These are phyloP conservation scores for Euclidium syriacum DNA, from an alignment of 345 rosid species.

Conservation along the genomic window DNA sequence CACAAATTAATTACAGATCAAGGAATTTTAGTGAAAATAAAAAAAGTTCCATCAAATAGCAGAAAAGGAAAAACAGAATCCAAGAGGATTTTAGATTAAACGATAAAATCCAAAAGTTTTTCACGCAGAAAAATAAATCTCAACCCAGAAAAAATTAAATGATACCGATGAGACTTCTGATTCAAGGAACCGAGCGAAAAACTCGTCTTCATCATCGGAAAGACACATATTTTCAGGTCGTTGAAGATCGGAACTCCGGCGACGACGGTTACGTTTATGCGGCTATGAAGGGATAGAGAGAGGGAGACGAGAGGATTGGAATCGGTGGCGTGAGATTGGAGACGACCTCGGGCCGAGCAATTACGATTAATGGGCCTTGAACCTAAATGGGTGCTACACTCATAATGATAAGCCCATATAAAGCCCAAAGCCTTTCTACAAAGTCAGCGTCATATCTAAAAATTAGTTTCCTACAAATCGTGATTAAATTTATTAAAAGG, in stretches of 20 bases:
- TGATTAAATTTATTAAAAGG: too few species aligned
- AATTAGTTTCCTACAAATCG: neutral
- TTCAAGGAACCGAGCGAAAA: slow-evolving; percentile 66
- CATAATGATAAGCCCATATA: neutral
- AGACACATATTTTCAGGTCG: slow-evolving; percentile 33
- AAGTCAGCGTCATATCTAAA: neutral
- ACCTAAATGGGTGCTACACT: neutral
- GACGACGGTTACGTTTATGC: slow-evolving; percentile 3
- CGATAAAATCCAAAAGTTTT: neutral
- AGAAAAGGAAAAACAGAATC: neutral
- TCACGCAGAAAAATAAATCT: neutral
- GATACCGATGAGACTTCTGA: slow-evolving; percentile 61
- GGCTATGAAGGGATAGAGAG: slow-evolving; percentile 18
- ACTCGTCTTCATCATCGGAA: slow-evolving; percentile 68
- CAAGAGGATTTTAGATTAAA: neutral
- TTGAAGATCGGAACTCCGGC: slow-evolving; percentile 25
- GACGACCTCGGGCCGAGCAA: neutral
- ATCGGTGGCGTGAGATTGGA: slow-evolving; percentile 23
- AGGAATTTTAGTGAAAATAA: neutral
- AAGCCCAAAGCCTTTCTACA: neutral
- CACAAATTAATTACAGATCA: neutral
- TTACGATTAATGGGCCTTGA: neutral
- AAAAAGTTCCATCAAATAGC: neutral
- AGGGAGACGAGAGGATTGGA: neutral
- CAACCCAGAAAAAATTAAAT: neutral